Conservation (phyloP, 768 basidiomycete genomes). For the Stropharia rugosoannulata region DNA sequence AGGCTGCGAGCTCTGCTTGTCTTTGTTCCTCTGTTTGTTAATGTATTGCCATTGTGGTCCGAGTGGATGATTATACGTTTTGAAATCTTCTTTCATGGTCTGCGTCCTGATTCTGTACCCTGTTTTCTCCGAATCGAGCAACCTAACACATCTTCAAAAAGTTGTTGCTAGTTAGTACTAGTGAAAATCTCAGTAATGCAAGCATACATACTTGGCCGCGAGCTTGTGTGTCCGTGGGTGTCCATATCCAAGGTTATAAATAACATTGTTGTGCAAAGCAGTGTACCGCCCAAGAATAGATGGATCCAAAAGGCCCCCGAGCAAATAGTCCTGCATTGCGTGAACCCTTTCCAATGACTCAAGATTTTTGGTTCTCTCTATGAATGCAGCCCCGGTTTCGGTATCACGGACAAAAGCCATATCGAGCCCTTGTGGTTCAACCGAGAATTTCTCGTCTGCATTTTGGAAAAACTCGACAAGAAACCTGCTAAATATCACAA, state of each 20-base stretch:
- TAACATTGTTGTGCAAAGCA: conserved; percentile 50
- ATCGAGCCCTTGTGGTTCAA: conserved; percentile 42
- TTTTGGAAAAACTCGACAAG: conserved; percentile 55
- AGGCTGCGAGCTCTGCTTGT: conserved; percentile 9
- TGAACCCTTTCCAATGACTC: conserved; percentile 18
- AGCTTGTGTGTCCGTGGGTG: conserved; percentile 47
- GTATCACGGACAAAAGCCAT: conserved; percentile 40
- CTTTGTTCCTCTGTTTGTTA: conserved; percentile 13
- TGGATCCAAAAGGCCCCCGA: conserved; percentile 45
- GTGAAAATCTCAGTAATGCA: background rate
- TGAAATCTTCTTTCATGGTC: conserved; percentile 21
- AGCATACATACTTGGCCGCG: conserved; percentile 40
- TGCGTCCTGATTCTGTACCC: conserved; percentile 43
- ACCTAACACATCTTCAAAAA: conserved; percentile 39
- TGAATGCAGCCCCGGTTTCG: conserved; percentile 44
- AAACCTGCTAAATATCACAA: conserved; percentile 54
- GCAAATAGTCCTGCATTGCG: conserved; percentile 48
- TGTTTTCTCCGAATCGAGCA: conserved; percentile 62
- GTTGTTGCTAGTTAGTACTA: background rate
- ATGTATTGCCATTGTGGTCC: conserved; percentile 23
- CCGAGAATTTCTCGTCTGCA: conserved; percentile 46
- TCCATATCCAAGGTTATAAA: conserved; percentile 51
- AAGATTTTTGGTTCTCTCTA: conserved; percentile 23
- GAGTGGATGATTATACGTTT: conserved; percentile 9
- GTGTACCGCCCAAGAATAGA: conserved; percentile 54